Evolutionary conservation across 192 early-diverging fungal species (phyloP).

Genomic region (Entomortierella parvispora): DNA sequence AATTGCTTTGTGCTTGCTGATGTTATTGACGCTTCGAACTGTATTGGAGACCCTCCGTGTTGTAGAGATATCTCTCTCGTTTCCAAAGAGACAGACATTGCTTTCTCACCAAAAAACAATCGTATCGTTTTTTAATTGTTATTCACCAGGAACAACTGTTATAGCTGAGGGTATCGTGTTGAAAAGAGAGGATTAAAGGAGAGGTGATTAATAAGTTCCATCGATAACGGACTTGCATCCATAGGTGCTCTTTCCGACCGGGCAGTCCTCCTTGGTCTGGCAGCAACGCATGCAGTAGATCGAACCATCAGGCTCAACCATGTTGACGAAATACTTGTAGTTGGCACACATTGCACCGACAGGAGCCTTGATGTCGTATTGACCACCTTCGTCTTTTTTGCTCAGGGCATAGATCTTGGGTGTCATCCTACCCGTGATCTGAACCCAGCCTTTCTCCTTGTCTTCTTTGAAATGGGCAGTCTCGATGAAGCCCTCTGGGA

Average conservation of each 20-base stretch:
- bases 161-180: too few relatives aligned
- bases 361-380: constrained; percentile 57
- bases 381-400: constrained; percentile 55
- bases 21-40: too few relatives aligned
- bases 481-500: constrained; percentile 53
- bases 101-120: too few relatives aligned
- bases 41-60: too few relatives aligned
- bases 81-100: too few relatives aligned
- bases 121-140: too few relatives aligned
- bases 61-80: too few relatives aligned
- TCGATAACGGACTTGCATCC: constrained; percentile 11
- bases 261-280: constrained; percentile 11
- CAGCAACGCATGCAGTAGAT: constrained; percentile 60
- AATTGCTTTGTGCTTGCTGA: too few relatives aligned
- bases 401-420: constrained; percentile 24
- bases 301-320: constrained; percentile 42
- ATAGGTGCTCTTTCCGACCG: constrained; percentile 11
- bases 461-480: constrained; percentile 48
- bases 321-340: constrained; percentile 52
- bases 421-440: constrained; percentile 60
- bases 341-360: constrained; percentile 38
- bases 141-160: too few relatives aligned
- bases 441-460: constrained; percentile 50
- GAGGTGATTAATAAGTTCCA: constrained; percentile 12
- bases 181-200: too few relatives aligned